These are phyloP conservation scores for Serendipita indica DNA, from an alignment of 768 basidiomycete genomes.

Conservation along the genomic window DNA sequence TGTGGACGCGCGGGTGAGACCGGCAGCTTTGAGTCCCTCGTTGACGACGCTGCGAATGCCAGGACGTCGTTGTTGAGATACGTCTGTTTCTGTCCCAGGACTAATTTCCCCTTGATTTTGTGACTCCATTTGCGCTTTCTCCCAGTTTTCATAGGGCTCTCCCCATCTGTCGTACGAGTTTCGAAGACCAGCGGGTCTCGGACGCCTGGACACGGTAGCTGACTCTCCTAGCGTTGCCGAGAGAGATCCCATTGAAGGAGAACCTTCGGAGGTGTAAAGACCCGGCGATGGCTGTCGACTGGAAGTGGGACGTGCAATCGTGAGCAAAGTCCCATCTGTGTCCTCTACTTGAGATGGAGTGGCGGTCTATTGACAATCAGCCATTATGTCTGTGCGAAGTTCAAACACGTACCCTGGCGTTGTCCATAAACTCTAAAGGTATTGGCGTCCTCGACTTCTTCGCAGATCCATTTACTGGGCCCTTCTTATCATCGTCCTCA, in stretches of 20 bases:
- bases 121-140: background rate
- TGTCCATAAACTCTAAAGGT: background rate
- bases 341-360: background rate
- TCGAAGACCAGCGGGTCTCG: background rate
- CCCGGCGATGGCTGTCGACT: conserved; percentile 1
- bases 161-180: background rate
- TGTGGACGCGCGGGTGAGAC: background rate
- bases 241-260: background rate
- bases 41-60: background rate
- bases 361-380: background rate
- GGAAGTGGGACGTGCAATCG: background rate
- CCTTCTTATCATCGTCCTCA: background rate
- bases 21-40: background rate
- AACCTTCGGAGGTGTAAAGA: background rate
- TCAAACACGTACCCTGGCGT: background rate
- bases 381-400: background rate
- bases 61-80: background rate
- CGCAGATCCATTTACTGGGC: background rate
- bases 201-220: background rate
- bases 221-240: background rate
- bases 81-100: background rate
- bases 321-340: background rate
- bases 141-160: background rate
- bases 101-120: background rate
- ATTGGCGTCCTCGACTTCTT: background rate